Evolutionary conservation across 1,284 basidiomycete species (phyloP).

Genomic region (Calocybe gambosa): DNA sequence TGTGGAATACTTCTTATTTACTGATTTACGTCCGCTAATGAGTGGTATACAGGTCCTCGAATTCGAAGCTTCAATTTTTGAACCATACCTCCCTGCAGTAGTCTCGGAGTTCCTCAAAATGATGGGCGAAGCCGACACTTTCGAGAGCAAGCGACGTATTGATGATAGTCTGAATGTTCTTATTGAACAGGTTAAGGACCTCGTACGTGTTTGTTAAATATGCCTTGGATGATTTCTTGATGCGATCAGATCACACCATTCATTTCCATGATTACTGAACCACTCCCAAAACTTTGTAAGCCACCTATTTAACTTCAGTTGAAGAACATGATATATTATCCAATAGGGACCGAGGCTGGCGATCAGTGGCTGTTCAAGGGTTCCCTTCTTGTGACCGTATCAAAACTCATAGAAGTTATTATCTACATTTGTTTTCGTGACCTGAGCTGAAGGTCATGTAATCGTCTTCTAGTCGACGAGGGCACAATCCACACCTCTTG

Average conservation of each 20-base stretch:
- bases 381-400: slow-evolving; percentile 66
- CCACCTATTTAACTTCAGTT: slow-evolving; percentile 8
- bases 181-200: slow-evolving; percentile 60
- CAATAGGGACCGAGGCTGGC: slow-evolving; percentile 57
- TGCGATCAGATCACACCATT: slow-evolving; percentile 62
- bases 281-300: slow-evolving; percentile 76
- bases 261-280: slow-evolving; percentile 55
- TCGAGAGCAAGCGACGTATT: slow-evolving; percentile 75
- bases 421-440: neutral
- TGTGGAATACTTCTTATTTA: slow-evolving; percentile 41
- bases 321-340: slow-evolving; percentile 7
- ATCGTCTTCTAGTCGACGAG: slow-evolving; percentile 46
- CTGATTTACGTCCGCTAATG: neutral
- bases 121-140: slow-evolving; percentile 70
- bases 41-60: slow-evolving; percentile 42
- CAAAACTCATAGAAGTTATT: slow-evolving; percentile 62
- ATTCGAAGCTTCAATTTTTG: slow-evolving; percentile 55
- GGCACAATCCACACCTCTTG: slow-evolving; percentile 52
- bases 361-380: slow-evolving; percentile 79
- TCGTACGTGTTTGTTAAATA: slow-evolving; percentile 33
- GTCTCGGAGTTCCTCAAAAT: slow-evolving; percentile 62
- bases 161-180: slow-evolving; percentile 66
- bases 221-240: neutral
- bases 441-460: neutral
- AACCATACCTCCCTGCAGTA: slow-evolving; percentile 50